Evolutionary conservation across 768 basidiomycete species (phyloP), one percentile per base, ranked within the genome.

Genomic region (Suillus placidus): DNA sequence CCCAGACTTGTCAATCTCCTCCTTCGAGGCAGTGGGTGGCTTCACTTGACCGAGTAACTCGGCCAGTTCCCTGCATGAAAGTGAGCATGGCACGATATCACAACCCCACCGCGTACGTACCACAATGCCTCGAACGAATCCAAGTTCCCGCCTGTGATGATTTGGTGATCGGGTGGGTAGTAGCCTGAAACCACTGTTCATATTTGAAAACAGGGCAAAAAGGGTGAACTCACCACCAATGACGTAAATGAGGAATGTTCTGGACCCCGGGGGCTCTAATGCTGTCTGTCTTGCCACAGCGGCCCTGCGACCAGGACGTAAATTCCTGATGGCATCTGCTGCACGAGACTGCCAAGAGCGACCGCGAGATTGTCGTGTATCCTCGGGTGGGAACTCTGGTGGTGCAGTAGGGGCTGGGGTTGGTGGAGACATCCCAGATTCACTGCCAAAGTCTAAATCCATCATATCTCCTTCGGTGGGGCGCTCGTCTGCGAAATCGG

Each of bases 201-300:
- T 38, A 64, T 69, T 57, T 69, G 52, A 60, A 32, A 49, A 49
- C 16, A 55, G 40, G 49, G 37, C 9, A 65, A 47, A 60, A 57
- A 42, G 10, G 47, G 55, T 34, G 10, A 10, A 76, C 84, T 60
- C 67, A 87, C 91, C 91, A 60, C 92, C 92, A 73, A 94, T 92
- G 66, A 96, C 94, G 78, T 94, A 95, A 64, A 96, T 94, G 76
- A 95, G 81, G 78, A 95, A 95, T 20, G 93, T 95, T 68, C 93
- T 79, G 54, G 88, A 87, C 20, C 78, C 79, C 12, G 70, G 68
- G 8, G 66, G 20, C 26, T 71, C 72, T 69, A 42, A 67, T 70
- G 60, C 72, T 68, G 34, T 67, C 67, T 2, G 75, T 63, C 43
- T 73, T 72, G 66, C 64, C 34, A 67, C 63, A 40, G 72, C 56